These are phyloP conservation scores for Thymus quinquecostatus DNA, from an alignment of 257 asterid genomes.

Conservation along the genomic window DNA sequence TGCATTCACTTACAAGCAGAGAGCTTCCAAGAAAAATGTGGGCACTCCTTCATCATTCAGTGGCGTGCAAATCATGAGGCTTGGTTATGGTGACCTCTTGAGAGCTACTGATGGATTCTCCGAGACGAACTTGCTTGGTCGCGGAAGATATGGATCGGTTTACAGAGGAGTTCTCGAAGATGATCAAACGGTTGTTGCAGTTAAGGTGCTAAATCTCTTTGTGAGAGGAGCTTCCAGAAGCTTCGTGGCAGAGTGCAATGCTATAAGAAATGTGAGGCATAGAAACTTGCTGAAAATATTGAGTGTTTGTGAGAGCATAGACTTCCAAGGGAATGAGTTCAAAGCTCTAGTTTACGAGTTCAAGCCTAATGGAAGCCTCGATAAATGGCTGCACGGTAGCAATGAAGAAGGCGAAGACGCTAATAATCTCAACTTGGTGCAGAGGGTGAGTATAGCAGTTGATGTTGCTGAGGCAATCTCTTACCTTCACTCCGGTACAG, in stretches of 20 bases:
- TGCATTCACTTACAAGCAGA: not conserved
- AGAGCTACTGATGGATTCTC: not conserved
- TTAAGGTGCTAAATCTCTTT: slow-evolving; percentile 5
- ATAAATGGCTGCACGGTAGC: not conserved
- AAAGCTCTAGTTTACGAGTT: not conserved
- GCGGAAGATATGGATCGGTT: not conserved
- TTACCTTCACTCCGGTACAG: slow-evolving; percentile 6
- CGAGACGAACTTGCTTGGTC: not conserved
- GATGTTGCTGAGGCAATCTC: slow-evolving; percentile 15
- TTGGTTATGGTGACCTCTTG: slow-evolving; percentile 3
- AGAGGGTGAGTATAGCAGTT: slow-evolving; percentile 3
- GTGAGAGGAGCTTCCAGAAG: slow-evolving; percentile 11
- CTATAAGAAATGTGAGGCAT: slow-evolving; percentile 7
- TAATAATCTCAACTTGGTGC: not conserved
- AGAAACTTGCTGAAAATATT: slow-evolving; percentile 6
- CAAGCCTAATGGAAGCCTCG: not conserved
- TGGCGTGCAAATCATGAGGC: not conserved
- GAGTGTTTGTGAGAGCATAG: slow-evolving; percentile 25
- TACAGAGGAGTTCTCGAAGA: not conserved
- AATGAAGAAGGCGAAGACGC: not conserved
- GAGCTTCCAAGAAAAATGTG: not conserved
- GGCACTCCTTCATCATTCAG: not conserved
- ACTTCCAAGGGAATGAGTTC: slow-evolving; percentile 24
- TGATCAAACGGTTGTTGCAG: not conserved
- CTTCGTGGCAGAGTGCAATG: slow-evolving; percentile 20